These are phyloP conservation scores for Infundibulicybe gibba DNA, from an alignment of 768 basidiomycete species.

Conservation along the genomic window DNA sequence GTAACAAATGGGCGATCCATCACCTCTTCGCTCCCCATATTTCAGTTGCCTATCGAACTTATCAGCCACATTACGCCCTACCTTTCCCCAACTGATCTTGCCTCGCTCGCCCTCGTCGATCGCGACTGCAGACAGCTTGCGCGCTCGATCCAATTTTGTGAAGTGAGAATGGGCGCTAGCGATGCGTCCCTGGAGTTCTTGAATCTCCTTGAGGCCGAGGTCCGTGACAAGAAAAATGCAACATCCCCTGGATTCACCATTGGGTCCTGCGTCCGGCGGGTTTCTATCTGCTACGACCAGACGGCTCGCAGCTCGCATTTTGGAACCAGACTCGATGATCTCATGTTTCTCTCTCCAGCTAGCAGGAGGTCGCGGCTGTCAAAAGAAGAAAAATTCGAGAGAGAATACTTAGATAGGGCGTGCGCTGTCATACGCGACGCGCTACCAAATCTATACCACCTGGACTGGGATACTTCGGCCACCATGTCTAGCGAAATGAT, in stretches of 20 bases:
- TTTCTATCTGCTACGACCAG: conserved; percentile 9
- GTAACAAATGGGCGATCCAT: conserved; percentile 12
- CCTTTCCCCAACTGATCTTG: conserved; percentile 18
- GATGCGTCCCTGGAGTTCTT: conserved; percentile 7
- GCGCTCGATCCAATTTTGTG: conserved; percentile 15
- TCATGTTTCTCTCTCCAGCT: not conserved
- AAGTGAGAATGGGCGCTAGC: conserved; percentile 14
- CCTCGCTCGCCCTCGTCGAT: conserved; percentile 20
- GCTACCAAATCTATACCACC: conserved; percentile 20
- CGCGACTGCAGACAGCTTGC: conserved; percentile 20
- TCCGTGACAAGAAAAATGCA: not conserved
- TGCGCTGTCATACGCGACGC: conserved; percentile 8
- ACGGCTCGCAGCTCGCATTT: conserved; percentile 1
- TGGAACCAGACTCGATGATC: not conserved
- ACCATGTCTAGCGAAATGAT: conserved; percentile 10
- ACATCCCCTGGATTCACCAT: conserved; percentile 2
- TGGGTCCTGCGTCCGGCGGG: conserved; percentile 16
- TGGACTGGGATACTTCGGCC: conserved; percentile 18
- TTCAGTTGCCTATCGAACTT: conserved; percentile 24
- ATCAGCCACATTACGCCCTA: conserved; percentile 17
- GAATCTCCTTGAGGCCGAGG: conserved; percentile 4
- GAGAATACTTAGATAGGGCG: conserved; percentile 4
- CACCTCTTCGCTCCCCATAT: conserved; percentile 18
- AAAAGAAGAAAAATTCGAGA: not conserved
- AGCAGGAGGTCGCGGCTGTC: not conserved